Percentiles rank a stretch among this genome's conserved stretches.
Conservation (phyloP, 2,329 filamentous ascomycete species). For the Akanthomyces uredinophilus region DNA sequence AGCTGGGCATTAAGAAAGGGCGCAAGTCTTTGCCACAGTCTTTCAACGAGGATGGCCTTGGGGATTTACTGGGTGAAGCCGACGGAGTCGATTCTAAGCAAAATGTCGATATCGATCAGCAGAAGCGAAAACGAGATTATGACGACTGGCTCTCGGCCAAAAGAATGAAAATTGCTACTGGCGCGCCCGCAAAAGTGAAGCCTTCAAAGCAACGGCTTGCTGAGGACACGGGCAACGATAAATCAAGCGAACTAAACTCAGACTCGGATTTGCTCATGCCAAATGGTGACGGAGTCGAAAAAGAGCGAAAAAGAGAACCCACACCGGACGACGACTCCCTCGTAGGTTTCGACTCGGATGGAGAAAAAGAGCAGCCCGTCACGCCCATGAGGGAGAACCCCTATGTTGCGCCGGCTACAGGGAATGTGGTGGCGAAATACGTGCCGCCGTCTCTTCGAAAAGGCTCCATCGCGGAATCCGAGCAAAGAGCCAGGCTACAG, state of each 20-base stretch:
- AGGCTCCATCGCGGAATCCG: conserved; percentile 56
- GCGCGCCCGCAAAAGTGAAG: conserved; percentile 23
- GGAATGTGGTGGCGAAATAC: conserved; percentile 62
- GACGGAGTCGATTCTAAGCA: conserved; percentile 40
- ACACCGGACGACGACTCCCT: conserved; percentile 30
- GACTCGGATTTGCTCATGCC: conserved; percentile 25
- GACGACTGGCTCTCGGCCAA: conserved; percentile 58
- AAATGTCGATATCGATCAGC: conserved; percentile 51
- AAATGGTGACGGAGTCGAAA: conserved; percentile 28
- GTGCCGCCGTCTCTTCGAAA: conserved; percentile 79
- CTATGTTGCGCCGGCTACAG: conserved; percentile 67
- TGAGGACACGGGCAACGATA: conserved; percentile 25
- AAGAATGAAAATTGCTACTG: conserved; percentile 35
- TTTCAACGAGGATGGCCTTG: conserved; percentile 78
- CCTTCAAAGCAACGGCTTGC: conserved; percentile 26
- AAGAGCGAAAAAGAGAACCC: conserved; percentile 8
- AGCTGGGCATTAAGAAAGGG: conserved; percentile 71
- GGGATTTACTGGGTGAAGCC: conserved; percentile 68
- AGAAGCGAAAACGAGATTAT: conserved; percentile 54
- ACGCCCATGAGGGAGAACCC: conserved; percentile 69
- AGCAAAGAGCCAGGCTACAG: conserved; percentile 63
- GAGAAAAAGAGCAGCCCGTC: conserved; percentile 28
- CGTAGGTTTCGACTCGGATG: conserved; percentile 34
- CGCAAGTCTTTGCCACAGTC: conserved; percentile 68
- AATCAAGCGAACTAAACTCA: conserved; percentile 29